Evolutionary conservation across 75 land plant genomes (phyloP), one percentile per base, ranked within the genome.

Genomic region (Picea glauca): DNA sequence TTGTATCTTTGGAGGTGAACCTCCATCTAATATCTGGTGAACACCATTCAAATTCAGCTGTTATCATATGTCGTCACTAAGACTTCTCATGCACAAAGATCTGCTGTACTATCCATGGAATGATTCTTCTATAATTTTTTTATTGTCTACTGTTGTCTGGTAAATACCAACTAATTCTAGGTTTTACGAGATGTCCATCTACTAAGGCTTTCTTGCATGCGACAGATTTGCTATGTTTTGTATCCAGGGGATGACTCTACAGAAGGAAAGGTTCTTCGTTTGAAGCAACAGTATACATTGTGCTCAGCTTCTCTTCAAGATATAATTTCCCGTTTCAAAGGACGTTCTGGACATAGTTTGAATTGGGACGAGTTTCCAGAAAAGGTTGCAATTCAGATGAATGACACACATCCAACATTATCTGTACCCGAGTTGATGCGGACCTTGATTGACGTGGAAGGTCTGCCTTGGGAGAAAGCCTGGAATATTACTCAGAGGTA

Each of bases 301-400:
- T 96, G 99, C 80, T 94, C 99, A 61, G 99, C 99, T 76, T 96
- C 99, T 68, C 91, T 96, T 70, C 99, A 96, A 83, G 99, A 96
- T 76, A 96, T 96, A 30, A 85, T 96, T 79, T 86, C 93, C 67
- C 89, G 96, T 20, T 96, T 96, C 81, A 96, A 94, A 82, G 87
- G 85, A 77, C 87, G 98, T 76, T 87, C 90, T 58, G 91, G 89
- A n/a, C 74, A 70, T 64, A 54, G 75, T 14, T 85, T 90, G 18
- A 88, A 87, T 50, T 96, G 99, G 99, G 82, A 82, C 58, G 86
- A 91, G 13, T 95, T 96, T 77, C 98, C 99, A 43, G 84, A 80
- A 60, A 94, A 94, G 70, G 99, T 96, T 74, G 95, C 99, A 13
- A 87, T 96, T 2, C 98, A 96, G 78, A 96, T 96, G 99, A 96